phyloP scores from a whole-genome alignment of 2,329 filamentous ascomycete genomes.

The Aspergillus proliferans region DNA sequence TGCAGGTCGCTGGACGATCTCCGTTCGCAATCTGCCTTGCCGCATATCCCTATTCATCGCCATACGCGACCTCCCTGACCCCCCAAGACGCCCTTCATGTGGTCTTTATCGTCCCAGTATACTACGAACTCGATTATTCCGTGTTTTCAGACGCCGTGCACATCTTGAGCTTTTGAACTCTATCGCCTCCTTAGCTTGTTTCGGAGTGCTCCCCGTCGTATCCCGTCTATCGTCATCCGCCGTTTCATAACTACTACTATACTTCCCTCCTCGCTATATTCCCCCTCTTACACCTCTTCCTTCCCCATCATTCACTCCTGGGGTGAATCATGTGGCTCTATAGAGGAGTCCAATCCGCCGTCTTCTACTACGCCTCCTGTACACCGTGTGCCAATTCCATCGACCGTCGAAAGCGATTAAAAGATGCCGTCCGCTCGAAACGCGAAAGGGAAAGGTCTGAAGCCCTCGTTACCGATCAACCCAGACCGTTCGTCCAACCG shows the following conservation, averaged over 20 bases:
- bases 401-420: conserved; percentile 63
- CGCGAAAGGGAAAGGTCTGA: conserved; percentile 60
- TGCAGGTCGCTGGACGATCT: conserved; percentile 25
- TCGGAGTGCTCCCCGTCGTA: background rate
- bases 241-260: background rate
- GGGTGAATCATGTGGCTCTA: conserved; percentile 40
- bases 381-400: conserved; percentile 62
- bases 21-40: conserved; percentile 8
- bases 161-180: background rate
- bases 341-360: conserved; percentile 44
- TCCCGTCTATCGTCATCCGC: background rate
- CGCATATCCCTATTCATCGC: conserved; percentile 1
- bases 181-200: background rate
- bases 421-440: conserved; percentile 62
- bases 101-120: conserved; percentile 20
- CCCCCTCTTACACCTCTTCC: conserved; percentile 3
- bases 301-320: conserved; percentile 6
- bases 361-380: conserved; percentile 46
- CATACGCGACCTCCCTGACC: conserved; percentile 6
- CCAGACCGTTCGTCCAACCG: conserved; percentile 69
- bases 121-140: conserved; percentile 17
- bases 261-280: conserved; percentile 1
- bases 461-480: conserved; percentile 56
- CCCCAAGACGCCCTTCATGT: conserved; percentile 29
- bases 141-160: conserved; percentile 13